Evolutionary conservation across 257 asterid genomes (phyloP).

Genomic region (Scutellaria barbata): DNA sequence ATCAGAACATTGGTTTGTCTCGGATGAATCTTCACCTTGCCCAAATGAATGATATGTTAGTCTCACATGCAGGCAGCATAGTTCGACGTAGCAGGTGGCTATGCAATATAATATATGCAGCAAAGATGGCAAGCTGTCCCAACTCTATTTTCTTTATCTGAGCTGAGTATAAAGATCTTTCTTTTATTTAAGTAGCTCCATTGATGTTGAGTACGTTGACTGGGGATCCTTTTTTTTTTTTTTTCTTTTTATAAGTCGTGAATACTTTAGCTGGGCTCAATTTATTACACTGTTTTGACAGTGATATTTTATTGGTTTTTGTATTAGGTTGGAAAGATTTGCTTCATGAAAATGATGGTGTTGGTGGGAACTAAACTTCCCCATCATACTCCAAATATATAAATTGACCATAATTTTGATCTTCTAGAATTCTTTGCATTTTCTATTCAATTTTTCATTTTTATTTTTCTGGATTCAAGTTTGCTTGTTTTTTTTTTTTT

Average conservation of each 20-base stretch:
- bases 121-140: not conserved
- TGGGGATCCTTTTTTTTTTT: too few relatives aligned
- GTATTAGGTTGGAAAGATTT: not conserved
- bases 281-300: constrained; percentile 1
- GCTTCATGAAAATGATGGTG: constrained; percentile 24
- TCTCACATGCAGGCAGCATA: constrained; percentile 15
- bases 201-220: constrained; percentile 13
- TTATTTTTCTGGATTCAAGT: not conserved
- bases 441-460: not conserved
- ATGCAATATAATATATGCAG: constrained; percentile 6
- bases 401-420: not conserved
- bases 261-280: constrained; percentile 12
- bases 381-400: not conserved
- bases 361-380: constrained; percentile 22
- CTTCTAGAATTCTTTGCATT: not conserved
- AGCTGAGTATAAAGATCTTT: not conserved
- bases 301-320: not conserved
- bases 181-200: constrained; percentile 11
- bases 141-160: constrained; percentile 8
- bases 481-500: too few relatives aligned
- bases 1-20: constrained; percentile 17
- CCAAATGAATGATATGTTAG: constrained; percentile 21
- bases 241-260: constrained; percentile 13
- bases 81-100: constrained; percentile 9
- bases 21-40: not conserved